A percentile compares a stretch with the other conserved stretches of the same genome.
These are phyloP conservation scores for Trichocomaceae sp. DNA, from an alignment of 2,329 filamentous ascomycete species.

Conservation along the genomic window DNA sequence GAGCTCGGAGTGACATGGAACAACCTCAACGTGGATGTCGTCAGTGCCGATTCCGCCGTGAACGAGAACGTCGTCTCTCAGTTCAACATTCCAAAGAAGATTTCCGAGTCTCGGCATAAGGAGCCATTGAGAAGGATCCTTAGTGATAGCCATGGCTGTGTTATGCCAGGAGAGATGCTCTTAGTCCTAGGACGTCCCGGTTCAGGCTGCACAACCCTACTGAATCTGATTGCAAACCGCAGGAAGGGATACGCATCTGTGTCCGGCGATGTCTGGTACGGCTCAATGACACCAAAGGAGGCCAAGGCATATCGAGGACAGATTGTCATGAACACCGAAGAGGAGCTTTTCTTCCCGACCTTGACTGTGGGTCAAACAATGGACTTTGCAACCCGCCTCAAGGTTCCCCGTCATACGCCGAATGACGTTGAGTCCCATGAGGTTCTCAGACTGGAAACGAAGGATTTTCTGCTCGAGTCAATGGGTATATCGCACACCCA, in stretches of 20 bases:
- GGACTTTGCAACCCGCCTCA: constrained; percentile 52
- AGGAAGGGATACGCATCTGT: constrained; percentile 54
- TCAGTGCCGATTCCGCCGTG: constrained; percentile 55
- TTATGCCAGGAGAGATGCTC: constrained; percentile 67
- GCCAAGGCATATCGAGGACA: constrained; percentile 48
- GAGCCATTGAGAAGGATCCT: constrained; percentile 58
- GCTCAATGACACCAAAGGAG: constrained; percentile 38
- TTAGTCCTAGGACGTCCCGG: constrained; percentile 63
- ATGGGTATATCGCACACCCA: constrained; percentile 55
- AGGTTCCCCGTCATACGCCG: constrained; percentile 47
- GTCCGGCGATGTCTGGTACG: constrained; percentile 54
- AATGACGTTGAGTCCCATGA: constrained; percentile 38
- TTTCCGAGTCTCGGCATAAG: constrained; percentile 49
- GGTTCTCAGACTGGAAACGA: constrained; percentile 43
- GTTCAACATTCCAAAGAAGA: constrained; percentile 49
- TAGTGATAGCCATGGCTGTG: constrained; percentile 59
- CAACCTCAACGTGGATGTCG: constrained; percentile 56
- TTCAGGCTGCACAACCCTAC: constrained; percentile 63
- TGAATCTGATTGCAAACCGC: constrained; percentile 63
- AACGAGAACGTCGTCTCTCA: constrained; percentile 60
- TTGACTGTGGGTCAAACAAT: constrained; percentile 48
- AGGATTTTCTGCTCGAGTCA: constrained; percentile 52
- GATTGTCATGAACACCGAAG: constrained; percentile 52
- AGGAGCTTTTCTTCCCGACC: constrained; percentile 47
- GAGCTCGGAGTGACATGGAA: constrained; percentile 60